Evolutionary conservation across 805 yeast genomes (phyloP).

Genomic region (Candida berthetii): DNA sequence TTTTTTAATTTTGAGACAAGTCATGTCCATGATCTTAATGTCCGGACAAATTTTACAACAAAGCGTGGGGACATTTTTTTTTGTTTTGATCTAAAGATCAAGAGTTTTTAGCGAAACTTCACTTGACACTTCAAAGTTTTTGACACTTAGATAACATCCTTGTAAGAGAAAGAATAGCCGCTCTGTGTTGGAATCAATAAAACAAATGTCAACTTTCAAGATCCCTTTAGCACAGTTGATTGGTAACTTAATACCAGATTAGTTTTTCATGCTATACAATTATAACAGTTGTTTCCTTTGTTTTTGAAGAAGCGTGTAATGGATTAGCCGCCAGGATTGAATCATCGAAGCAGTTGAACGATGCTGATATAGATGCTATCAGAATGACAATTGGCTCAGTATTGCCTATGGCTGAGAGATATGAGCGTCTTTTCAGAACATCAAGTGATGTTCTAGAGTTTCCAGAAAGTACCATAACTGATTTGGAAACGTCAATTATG

Average conservation of each 20-base stretch:
- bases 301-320: background rate
- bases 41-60: too few relatives aligned
- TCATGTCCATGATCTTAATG: too few relatives aligned
- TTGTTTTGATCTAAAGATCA: too few relatives aligned
- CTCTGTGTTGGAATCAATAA: background rate
- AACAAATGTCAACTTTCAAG: background rate
- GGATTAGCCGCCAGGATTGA: background rate
- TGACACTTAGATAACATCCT: background rate
- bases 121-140: background rate
- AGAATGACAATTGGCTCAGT: conserved; percentile 11
- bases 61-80: too few relatives aligned
- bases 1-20: too few relatives aligned
- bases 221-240: background rate
- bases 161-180: background rate
- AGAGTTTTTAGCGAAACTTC: too few relatives aligned
- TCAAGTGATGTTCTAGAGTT: conserved; percentile 4
- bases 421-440: conserved; percentile 21
- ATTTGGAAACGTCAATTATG: conserved; percentile 6
- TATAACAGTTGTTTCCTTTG: background rate
- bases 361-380: background rate
- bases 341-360: background rate
- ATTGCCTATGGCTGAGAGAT: conserved; percentile 25
- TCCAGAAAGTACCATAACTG: background rate
- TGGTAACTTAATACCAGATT: background rate
- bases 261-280: background rate